Evolutionary conservation across 768 basidiomycete genomes (phyloP).

Genomic region (Plicaturopsis crispa): DNA sequence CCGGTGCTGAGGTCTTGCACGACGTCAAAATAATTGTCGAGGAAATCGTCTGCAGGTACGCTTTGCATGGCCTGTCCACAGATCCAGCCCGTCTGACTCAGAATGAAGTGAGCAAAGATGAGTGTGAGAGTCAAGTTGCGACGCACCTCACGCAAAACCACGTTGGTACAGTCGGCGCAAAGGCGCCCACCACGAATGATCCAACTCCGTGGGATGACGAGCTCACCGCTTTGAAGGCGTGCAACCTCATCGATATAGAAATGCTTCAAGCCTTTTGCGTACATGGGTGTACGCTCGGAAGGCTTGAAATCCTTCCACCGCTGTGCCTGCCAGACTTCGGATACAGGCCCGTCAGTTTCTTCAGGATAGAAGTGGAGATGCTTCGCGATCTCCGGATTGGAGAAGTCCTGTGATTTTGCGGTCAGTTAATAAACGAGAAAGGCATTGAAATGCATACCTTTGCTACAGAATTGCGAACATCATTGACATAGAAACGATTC

Average conservation of each 20-base stretch:
- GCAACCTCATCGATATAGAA: constrained; percentile 14
- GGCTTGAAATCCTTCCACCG: constrained; percentile 9
- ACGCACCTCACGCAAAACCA: too few species aligned
- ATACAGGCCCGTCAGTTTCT: constrained; percentile 8
- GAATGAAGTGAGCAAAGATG: background rate
- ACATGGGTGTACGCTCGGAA: constrained; percentile 10
- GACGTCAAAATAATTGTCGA: background rate
- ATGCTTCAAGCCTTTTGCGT: constrained; percentile 2
- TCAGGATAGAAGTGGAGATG: constrained; percentile 12
- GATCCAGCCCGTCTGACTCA: background rate
- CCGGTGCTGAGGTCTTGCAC: background rate
- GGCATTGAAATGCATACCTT: constrained; percentile 1
- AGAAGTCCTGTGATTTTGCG: constrained; percentile 3
- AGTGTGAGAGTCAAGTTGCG: background rate
- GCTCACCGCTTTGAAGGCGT: background rate
- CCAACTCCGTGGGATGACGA: constrained; percentile 5
- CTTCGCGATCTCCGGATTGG: constrained; percentile 10
- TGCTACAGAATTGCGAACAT: constrained; percentile 16
- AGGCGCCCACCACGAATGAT: constrained; percentile 5
- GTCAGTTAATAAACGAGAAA: background rate
- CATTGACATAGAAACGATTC: constrained; percentile 23
- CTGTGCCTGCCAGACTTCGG: constrained; percentile 10
- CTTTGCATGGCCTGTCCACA: background rate
- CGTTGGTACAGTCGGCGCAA: constrained; percentile 5
- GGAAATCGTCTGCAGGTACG: background rate